Evolutionary conservation across 2,329 filamentous ascomycete genomes (phyloP).

Genomic region (Nemania serpens): DNA sequence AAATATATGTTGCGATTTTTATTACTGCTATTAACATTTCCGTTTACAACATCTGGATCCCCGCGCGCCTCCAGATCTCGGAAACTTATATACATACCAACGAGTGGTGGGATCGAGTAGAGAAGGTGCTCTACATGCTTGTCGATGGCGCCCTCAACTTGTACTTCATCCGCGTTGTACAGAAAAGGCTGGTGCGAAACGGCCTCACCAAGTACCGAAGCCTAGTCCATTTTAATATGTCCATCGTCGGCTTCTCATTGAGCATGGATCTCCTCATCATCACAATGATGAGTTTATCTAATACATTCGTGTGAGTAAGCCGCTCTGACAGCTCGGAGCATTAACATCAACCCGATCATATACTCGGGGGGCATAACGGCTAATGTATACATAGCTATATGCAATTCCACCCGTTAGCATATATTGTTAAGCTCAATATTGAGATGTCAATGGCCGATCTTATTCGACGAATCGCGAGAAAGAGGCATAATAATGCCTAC

Average conservation of each 20-base stretch:
- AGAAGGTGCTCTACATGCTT: slow-evolving; percentile 56
- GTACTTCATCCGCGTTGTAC: slow-evolving; percentile 55
- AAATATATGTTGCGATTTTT: slow-evolving; percentile 50
- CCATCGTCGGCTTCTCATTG: slow-evolving; percentile 50
- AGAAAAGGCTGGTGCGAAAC: slow-evolving; percentile 50
- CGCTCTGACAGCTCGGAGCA: background rate
- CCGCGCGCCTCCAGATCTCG: slow-evolving; percentile 51
- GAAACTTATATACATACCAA: slow-evolving; percentile 51
- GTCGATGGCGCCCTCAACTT: slow-evolving; percentile 54
- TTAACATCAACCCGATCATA: too few relatives aligned
- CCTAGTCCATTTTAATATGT: slow-evolving; percentile 52
- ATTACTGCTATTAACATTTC: slow-evolving; percentile 56
- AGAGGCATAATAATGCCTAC: background rate
- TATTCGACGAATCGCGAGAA: slow-evolving; percentile 46
- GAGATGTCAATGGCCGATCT: slow-evolving; percentile 59
- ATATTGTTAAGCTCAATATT: slow-evolving; percentile 59
- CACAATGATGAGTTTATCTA: slow-evolving; percentile 50
- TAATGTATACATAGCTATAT: slow-evolving; percentile 43
- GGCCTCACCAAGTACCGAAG: slow-evolving; percentile 54
- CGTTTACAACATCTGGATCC: slow-evolving; percentile 60
- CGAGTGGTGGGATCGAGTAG: slow-evolving; percentile 56
- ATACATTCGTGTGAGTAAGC: slow-evolving; percentile 46
- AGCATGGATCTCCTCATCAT: slow-evolving; percentile 50
- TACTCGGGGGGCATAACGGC: too few relatives aligned
- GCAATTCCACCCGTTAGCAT: slow-evolving; percentile 57